phyloP scores from a whole-genome alignment of 2,329 filamentous ascomycete genomes.

The Sarocladiaceae sp. region DNA sequence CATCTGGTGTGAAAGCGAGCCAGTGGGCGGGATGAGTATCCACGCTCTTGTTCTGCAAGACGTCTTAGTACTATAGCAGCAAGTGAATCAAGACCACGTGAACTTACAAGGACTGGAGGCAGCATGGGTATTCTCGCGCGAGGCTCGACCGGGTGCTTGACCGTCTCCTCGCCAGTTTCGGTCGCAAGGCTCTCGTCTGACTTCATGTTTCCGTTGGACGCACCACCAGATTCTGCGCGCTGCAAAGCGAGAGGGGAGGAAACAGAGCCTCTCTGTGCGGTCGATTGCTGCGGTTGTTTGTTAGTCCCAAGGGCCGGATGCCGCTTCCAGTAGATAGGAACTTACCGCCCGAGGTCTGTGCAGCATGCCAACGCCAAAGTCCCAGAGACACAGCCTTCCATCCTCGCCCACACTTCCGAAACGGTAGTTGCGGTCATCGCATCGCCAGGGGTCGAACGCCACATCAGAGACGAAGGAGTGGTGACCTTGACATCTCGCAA shows the following conservation, averaged over 20 bases:
- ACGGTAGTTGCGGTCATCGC: slow-evolving; percentile 90
- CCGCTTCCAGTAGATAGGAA: slow-evolving; percentile 21
- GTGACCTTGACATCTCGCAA: slow-evolving; percentile 91
- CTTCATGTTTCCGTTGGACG: slow-evolving; percentile 59
- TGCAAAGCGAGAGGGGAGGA: slow-evolving; percentile 45
- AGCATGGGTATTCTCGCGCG: slow-evolving; percentile 78
- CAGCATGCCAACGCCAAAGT: slow-evolving; percentile 96
- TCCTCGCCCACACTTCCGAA: slow-evolving; percentile 97
- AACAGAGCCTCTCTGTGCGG: slow-evolving; percentile 44
- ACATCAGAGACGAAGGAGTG: slow-evolving; percentile 93
- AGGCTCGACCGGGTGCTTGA: slow-evolving; percentile 81
- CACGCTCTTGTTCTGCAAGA: slow-evolving; percentile 66
- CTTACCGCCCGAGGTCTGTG: slow-evolving; percentile 81
- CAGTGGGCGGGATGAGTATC: slow-evolving; percentile 85
- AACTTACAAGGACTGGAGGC: slow-evolving; percentile 79
- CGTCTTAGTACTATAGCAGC: slow-evolving; percentile 12
- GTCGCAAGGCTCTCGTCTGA: slow-evolving; percentile 66
- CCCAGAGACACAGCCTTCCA: slow-evolving; percentile 86
- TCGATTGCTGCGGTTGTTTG: slow-evolving; percentile 6
- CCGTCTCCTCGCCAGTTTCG: slow-evolving; percentile 47
- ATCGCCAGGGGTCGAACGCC: slow-evolving; percentile 95
- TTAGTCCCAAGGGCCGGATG: too few relatives aligned
- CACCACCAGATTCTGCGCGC: slow-evolving; percentile 49
- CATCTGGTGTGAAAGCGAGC: slow-evolving; percentile 90
- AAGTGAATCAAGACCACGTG: background rate